Conservation (phyloP, 495 filamentous ascomycete genomes). For the Halenospora varia region DNA sequence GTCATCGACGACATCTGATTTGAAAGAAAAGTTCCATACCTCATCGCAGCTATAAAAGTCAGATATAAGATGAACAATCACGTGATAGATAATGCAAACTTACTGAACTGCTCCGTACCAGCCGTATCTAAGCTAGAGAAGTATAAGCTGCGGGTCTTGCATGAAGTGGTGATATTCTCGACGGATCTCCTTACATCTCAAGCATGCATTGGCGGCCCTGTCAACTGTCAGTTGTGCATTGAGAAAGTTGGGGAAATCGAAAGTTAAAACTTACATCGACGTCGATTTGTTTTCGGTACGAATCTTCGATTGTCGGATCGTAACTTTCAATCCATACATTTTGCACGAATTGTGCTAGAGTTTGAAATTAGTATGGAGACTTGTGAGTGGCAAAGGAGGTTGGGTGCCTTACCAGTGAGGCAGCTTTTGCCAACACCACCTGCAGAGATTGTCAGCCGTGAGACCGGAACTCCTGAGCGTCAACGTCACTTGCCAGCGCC, state of each 20-base stretch:
- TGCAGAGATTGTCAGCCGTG: slow-evolving; percentile 36
- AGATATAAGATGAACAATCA: slow-evolving; percentile 26
- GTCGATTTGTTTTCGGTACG: slow-evolving; percentile 89
- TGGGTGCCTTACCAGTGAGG: slow-evolving; percentile 72
- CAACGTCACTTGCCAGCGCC: slow-evolving; percentile 63
- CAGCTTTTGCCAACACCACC: slow-evolving; percentile 98
- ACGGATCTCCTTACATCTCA: slow-evolving; percentile 72
- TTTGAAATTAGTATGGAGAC: slow-evolving; percentile 11
- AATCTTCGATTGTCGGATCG: slow-evolving; percentile 98
- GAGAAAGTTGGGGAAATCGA: slow-evolving; percentile 6
- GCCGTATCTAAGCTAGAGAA: slow-evolving; percentile 80
- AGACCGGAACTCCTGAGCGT: not conserved
- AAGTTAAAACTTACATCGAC: slow-evolving; percentile 74
- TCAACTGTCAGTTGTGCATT: slow-evolving; percentile 8
- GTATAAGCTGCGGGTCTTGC: slow-evolving; percentile 9
- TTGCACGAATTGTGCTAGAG: slow-evolving; percentile 93
- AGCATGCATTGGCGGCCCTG: slow-evolving; percentile 94
- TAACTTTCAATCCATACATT: slow-evolving; percentile 99
- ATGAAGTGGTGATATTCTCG: slow-evolving; percentile 19
- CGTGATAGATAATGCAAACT: slow-evolving; percentile 32
- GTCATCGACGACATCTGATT: no score
- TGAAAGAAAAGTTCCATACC: no score
- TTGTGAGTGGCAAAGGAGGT: not conserved
- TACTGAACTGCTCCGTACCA: slow-evolving; percentile 97
- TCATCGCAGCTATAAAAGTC: slow-evolving; percentile 56